Evolutionary conservation across 768 basidiomycete genomes (phyloP).

Genomic region (Candolleomyces aberdarensis): DNA sequence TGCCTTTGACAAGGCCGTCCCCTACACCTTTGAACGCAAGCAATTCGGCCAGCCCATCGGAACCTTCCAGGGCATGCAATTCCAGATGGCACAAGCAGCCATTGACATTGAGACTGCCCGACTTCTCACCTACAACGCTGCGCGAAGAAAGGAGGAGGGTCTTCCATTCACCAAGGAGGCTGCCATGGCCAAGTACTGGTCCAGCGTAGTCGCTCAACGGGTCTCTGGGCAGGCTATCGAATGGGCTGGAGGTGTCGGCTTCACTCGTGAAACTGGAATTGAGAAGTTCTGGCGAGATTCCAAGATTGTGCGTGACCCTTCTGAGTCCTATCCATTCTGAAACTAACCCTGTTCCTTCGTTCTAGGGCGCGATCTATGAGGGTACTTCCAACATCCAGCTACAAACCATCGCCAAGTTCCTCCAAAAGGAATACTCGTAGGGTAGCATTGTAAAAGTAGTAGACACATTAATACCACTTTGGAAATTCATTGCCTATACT

Average conservation of each 20-base stretch:
- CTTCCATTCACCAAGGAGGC: conserved; percentile 86
- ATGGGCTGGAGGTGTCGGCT: conserved; percentile 93
- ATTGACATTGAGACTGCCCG: conserved; percentile 88
- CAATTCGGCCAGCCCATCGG: conserved; percentile 96
- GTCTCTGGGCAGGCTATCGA: conserved; percentile 91
- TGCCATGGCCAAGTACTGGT: conserved; percentile 97
- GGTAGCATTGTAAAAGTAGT: conserved; percentile 20
- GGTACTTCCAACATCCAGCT: conserved; percentile 98
- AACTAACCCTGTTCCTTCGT: neutral
- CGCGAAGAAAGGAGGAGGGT: conserved; percentile 91
- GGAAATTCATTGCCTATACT: conserved; percentile 11
- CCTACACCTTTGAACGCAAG: conserved; percentile 89
- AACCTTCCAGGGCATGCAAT: conserved; percentile 93
- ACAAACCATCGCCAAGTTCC: conserved; percentile 90
- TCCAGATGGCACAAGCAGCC: conserved; percentile 90
- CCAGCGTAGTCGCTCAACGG: conserved; percentile 83
- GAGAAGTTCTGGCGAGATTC: conserved; percentile 98
- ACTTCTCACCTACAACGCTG: conserved; percentile 94
- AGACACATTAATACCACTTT: conserved; percentile 5
- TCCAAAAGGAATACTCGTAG: conserved; percentile 76
- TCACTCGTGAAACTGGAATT: conserved; percentile 90
- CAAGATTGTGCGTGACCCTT: conserved; percentile 70
- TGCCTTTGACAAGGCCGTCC: conserved; percentile 93
- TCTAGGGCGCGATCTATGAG: conserved; percentile 85
- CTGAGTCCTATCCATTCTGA: neutral